A percentile compares a stretch with the other conserved stretches of the same genome.
Conservation (phyloP, 331 rosid species). For the Quercus lobata region DNA sequence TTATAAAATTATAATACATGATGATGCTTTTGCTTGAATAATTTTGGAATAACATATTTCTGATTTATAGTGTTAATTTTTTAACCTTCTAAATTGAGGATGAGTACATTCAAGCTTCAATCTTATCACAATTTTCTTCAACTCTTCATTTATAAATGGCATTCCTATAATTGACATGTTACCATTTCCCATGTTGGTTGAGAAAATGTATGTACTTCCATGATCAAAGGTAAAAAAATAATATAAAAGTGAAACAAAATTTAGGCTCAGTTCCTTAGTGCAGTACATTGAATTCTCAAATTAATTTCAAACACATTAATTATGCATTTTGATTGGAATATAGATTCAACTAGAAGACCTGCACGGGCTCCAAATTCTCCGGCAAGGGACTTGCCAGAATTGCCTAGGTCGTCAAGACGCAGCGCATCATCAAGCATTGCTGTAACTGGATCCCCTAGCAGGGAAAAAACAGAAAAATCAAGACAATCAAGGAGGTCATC, state of each 20-base stretch:
- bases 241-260: too few species aligned
- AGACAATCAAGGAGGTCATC: constrained; percentile 38
- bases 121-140: too few species aligned
- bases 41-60: too few species aligned
- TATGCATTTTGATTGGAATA: not conserved
- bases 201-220: too few species aligned
- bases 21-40: not conserved
- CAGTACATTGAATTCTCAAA: too few species aligned
- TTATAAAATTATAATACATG: not conserved
- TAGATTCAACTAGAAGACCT: constrained; percentile 38
- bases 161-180: not conserved
- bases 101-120: too few species aligned
- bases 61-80: too few species aligned
- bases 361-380: constrained; percentile 22
- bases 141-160: not conserved
- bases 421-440: constrained; percentile 20
- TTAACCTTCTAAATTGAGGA: too few species aligned
- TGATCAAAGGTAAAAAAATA: too few species aligned
- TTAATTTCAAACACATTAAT: not conserved
- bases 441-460: constrained; percentile 39
- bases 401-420: constrained; percentile 46
- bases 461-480: constrained; percentile 49
- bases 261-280: too few species aligned
- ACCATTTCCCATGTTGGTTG: not conserved
- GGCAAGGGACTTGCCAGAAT: constrained; percentile 36